A percentile compares a stretch with the other conserved stretches of the same genome.
These are phyloP conservation scores for Cyclotella cryptica DNA, from an alignment of 108 stramenopile genomes.

Conservation along the genomic window DNA sequence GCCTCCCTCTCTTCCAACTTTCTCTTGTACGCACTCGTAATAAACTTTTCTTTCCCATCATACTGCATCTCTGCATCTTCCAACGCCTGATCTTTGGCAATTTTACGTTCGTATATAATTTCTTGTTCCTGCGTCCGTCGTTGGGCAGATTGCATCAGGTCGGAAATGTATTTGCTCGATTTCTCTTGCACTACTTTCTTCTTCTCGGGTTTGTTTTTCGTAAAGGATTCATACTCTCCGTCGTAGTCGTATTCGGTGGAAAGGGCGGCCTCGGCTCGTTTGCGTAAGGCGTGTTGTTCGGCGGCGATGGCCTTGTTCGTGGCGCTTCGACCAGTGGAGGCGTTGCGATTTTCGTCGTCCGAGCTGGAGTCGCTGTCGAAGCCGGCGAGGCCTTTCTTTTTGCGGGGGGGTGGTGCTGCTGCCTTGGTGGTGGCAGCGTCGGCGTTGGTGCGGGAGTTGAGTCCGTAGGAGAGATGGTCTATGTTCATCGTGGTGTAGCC, in stretches of 20 bases:
- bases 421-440: too few relatives aligned
- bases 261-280: conserved; percentile 63
- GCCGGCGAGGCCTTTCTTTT: conserved; percentile 27
- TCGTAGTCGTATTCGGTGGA: conserved; percentile 70
- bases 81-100: conserved; percentile 66
- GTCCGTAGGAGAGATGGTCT: conserved; percentile 31
- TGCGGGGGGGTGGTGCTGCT: background rate
- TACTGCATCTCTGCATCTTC: conserved; percentile 64
- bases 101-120: conserved; percentile 66
- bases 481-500: conserved; percentile 8
- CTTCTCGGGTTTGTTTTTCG: conserved; percentile 9
- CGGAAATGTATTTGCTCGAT: conserved; percentile 60
- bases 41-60: conserved; percentile 81
- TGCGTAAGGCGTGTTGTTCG: conserved; percentile 75
- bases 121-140: conserved; percentile 73
- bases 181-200: background rate
- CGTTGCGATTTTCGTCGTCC: conserved; percentile 41
- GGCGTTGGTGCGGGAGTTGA: conserved; percentile 43
- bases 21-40: conserved; percentile 72
- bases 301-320: conserved; percentile 70
- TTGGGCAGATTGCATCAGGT: conserved; percentile 65
- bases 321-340: conserved; percentile 27
- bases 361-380: conserved; percentile 22
- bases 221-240: conserved; percentile 71
- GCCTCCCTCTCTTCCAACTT: conserved; percentile 79